Evolutionary conservation across 768 basidiomycete species (phyloP).

Genomic region (Suillus lakei): DNA sequence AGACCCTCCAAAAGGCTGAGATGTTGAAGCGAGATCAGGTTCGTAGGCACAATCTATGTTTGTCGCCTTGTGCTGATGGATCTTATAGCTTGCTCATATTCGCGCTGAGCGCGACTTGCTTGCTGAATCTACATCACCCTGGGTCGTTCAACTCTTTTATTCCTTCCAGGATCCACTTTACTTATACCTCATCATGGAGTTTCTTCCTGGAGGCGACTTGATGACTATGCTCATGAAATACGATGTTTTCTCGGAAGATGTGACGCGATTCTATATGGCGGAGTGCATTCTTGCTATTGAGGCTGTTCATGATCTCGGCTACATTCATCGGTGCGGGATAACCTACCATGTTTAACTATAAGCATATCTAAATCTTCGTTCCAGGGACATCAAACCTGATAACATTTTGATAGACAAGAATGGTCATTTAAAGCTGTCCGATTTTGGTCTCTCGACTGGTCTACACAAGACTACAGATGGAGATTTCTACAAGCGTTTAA

Average conservation of each 20-base stretch:
- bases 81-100: conserved; percentile 87
- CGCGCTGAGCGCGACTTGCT: conserved; percentile 96
- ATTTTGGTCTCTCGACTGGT: conserved; percentile 97
- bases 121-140: conserved; percentile 94
- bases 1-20: conserved; percentile 96
- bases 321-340: conserved; percentile 87
- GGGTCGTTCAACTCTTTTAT: conserved; percentile 98
- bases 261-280: conserved; percentile 98
- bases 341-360: conserved; percentile 1
- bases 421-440: conserved; percentile 96
- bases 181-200: conserved; percentile 97
- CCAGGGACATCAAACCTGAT: conserved; percentile 98
- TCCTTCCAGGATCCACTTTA: conserved; percentile 97
- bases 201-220: conserved; percentile 90
- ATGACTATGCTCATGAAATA: conserved; percentile 99
- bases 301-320: conserved; percentile 97
- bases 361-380: not conserved
- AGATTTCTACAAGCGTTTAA: conserved; percentile 88
- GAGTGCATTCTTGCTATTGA: conserved; percentile 98
- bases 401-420: conserved; percentile 98
- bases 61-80: conserved; percentile 9
- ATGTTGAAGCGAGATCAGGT: conserved; percentile 99
- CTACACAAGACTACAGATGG: conserved; percentile 96
- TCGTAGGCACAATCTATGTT: conserved; percentile 24
- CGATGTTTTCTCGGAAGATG: conserved; percentile 98